Conservation (phyloP, 164 flowering plant genomes). For the Stephania japonica region DNA sequence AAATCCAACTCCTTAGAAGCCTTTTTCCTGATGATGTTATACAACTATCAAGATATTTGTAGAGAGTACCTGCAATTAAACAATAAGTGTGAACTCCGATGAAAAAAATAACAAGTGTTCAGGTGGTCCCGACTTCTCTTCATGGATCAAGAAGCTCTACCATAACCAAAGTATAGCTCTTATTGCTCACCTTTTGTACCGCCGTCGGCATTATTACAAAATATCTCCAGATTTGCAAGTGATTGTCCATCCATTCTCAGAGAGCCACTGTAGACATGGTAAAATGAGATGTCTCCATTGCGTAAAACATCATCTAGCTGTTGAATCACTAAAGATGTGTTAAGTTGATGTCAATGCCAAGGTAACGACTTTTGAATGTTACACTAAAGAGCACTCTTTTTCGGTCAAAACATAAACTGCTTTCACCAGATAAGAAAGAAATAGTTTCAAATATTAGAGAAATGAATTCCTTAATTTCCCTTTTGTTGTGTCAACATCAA, state of each 20-base stretch:
- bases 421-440: background rate
- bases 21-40: constrained; percentile 79
- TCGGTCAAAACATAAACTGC: background rate
- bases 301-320: constrained; percentile 76
- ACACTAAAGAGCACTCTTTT: background rate
- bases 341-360: background rate
- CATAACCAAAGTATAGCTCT: background rate
- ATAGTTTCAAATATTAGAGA: background rate
- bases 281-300: constrained; percentile 71
- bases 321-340: background rate
- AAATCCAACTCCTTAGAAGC: constrained; percentile 82
- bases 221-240: constrained; percentile 83
- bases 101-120: background rate
- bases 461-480: too few species aligned
- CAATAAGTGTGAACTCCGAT: background rate
- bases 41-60: constrained; percentile 76
- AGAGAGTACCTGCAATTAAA: constrained; percentile 66
- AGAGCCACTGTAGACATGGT: constrained; percentile 68
- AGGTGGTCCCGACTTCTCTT: background rate
- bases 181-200: constrained; percentile 59
- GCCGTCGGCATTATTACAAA: constrained; percentile 81
- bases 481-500: too few species aligned
- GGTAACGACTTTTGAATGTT: background rate
- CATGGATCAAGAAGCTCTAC: background rate
- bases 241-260: constrained; percentile 97